These are phyloP conservation scores for Physocladia obscura DNA, from an alignment of 192 early-diverging fungal species.

Conservation along the genomic window DNA sequence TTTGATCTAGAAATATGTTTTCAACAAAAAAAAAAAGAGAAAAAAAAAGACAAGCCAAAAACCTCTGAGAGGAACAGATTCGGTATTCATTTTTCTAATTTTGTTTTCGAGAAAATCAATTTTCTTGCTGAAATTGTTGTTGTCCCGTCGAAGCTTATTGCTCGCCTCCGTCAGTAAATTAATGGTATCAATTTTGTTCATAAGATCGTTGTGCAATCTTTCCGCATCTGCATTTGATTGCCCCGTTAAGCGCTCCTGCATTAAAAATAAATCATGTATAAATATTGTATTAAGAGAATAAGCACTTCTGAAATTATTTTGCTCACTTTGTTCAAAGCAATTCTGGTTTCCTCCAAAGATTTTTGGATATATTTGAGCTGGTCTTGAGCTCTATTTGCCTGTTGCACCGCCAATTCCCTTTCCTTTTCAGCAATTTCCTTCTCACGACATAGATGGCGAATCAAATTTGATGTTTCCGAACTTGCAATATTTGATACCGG, in stretches of 20 bases:
- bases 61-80: constrained; percentile 55
- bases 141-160: constrained; percentile 66
- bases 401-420: constrained; percentile 64
- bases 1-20: constrained; percentile 43
- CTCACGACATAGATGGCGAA: constrained; percentile 69
- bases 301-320: too few species aligned
- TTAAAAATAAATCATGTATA: too few species aligned
- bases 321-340: constrained; percentile 47
- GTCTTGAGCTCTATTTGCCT: constrained; percentile 62
- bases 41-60: neutral
- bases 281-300: too few species aligned
- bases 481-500: neutral
- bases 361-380: constrained; percentile 64
- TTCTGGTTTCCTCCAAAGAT: constrained; percentile 67
- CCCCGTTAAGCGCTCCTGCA: constrained; percentile 43
- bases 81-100: constrained; percentile 40
- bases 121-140: constrained; percentile 37
- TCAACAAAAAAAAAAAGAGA: neutral
- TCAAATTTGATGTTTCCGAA: constrained; percentile 43
- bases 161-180: constrained; percentile 77
- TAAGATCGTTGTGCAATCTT: constrained; percentile 57
- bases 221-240: constrained; percentile 52
- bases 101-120: constrained; percentile 41
- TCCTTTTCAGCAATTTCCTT: constrained; percentile 71
- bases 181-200: constrained; percentile 66